These are phyloP conservation scores for Coemansia sp. DNA, from an alignment of 192 early-diverging fungal genomes.

Conservation along the genomic window DNA sequence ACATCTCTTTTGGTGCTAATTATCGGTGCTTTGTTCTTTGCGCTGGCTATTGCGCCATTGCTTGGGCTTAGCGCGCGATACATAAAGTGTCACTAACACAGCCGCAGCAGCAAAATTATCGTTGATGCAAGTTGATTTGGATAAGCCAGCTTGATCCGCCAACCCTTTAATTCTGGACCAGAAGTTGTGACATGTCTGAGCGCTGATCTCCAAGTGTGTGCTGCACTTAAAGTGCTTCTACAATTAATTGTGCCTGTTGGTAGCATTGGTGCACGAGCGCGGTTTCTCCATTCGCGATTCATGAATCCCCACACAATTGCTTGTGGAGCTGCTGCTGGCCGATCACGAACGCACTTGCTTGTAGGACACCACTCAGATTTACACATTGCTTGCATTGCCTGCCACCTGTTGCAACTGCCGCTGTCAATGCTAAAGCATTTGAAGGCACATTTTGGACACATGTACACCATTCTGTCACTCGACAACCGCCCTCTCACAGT, in stretches of 20 bases:
- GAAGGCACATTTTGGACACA: background rate
- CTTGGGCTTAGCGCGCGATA: background rate
- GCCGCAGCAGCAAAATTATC: background rate
- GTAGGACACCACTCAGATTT: constrained; percentile 12
- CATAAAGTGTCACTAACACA: background rate
- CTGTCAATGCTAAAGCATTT: background rate
- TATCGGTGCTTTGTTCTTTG: background rate
- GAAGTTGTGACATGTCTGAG: background rate
- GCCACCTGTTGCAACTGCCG: background rate
- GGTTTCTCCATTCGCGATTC: background rate
- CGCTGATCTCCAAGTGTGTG: background rate
- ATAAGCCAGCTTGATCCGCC: background rate
- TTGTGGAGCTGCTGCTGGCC: constrained; percentile 2
- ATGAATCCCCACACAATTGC: constrained; percentile 9
- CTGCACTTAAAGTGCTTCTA: background rate
- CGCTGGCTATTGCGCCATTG: background rate
- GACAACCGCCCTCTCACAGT: background rate
- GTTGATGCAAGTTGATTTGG: background rate
- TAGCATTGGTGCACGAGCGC: background rate
- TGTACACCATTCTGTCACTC: background rate
- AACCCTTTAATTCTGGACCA: background rate
- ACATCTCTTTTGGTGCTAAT: background rate
- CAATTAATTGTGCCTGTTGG: background rate
- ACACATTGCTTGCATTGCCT: constrained; percentile 2
- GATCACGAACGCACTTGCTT: constrained; percentile 4